These are phyloP conservation scores for Euphrasia arctica DNA, from an alignment of 305 asterid genomes.

Conservation along the genomic window DNA sequence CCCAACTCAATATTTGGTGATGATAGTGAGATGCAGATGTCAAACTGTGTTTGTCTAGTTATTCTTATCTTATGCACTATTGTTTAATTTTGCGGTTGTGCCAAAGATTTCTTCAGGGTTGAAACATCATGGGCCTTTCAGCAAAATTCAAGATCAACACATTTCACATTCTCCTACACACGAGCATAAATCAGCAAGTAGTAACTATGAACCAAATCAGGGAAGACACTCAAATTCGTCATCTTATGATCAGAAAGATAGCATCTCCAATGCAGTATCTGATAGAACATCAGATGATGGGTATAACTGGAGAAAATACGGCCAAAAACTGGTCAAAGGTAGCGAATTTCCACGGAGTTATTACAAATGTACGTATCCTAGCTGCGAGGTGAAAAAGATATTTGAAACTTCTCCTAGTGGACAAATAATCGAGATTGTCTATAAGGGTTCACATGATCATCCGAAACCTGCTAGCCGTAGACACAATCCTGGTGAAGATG, in stretches of 20 bases:
- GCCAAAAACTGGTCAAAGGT: conserved; percentile 74
- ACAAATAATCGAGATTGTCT: conserved; percentile 59
- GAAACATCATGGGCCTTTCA: conserved; percentile 28
- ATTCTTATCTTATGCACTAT: conserved; percentile 7
- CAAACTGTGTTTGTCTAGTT: conserved; percentile 18
- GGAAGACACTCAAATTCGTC: background rate
- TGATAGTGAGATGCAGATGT: conserved; percentile 11
- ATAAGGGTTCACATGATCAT: conserved; percentile 71
- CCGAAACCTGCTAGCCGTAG: conserved; percentile 37
- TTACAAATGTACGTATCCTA: conserved; percentile 66
- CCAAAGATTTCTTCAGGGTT: conserved; percentile 17
- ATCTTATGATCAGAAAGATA: background rate
- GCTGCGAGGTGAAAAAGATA: conserved; percentile 64
- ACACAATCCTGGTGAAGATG: conserved; percentile 30
- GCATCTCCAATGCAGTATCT: conserved; percentile 27
- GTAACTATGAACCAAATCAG: background rate
- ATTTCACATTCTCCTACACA: conserved; percentile 28
- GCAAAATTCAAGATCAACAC: conserved; percentile 33
- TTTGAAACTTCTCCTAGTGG: conserved; percentile 64
- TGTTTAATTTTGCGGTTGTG: conserved; percentile 7
- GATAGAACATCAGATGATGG: conserved; percentile 63
- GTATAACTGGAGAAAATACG: conserved; percentile 73
- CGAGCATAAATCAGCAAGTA: background rate
- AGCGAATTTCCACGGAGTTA: conserved; percentile 68
- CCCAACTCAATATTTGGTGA: background rate